Evolutionary conservation across 2,329 filamentous ascomycete genomes (phyloP), one percentile per base, ranked within the genome.

Genomic region (Blastomyces parvus): DNA sequence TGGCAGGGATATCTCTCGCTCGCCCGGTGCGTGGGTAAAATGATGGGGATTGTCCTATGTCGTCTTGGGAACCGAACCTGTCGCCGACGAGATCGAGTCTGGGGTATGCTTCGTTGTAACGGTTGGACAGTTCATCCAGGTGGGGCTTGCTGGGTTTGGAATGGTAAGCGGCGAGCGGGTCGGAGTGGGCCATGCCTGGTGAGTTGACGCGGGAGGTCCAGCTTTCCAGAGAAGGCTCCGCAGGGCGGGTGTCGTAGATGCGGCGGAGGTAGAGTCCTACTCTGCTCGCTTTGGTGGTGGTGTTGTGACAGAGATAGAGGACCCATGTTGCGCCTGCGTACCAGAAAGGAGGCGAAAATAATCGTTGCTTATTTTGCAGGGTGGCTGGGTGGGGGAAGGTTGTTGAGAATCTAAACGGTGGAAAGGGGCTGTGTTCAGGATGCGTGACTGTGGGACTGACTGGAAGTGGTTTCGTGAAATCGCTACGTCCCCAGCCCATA

Each of bases 271-370:
- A 59, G 40, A 59, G 38, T 3, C 57, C 40, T 44, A 46, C 40
- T 7, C 30, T 59, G 14, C 38, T 44, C 19, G 22, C 40, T 11
- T 46, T 46, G 25, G 25, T 22, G 7, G 13, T 48, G 25, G 25
- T 14, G 14, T 42, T 48, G 40, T 46, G 25, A n/a, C 42, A 30
- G 57, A 59, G 40, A 46, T 33, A 46, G 19, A 59, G 38, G 38
- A 19, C 14, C 57, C 57, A 59, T 19, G 57, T 30, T 25, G 38
- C 22, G 25, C 57, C 57, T 33, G 57, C 57, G 30, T 46, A 59
- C 57, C 57, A 59, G 57, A 59, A 59, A 5, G 40, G 38, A 8
- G 57, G 13, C 17, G 57, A 48, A 27, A n/a, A 59, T 11, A 46
- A 25, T 25, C 57, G 57, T 22, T 59, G 38, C 4, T 27, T 59